A percentile compares a stretch with the other conserved stretches of the same genome.
phyloP scores from a whole-genome alignment of 2,329 filamentous ascomycete species.

The Niveomyces coronatus region DNA sequence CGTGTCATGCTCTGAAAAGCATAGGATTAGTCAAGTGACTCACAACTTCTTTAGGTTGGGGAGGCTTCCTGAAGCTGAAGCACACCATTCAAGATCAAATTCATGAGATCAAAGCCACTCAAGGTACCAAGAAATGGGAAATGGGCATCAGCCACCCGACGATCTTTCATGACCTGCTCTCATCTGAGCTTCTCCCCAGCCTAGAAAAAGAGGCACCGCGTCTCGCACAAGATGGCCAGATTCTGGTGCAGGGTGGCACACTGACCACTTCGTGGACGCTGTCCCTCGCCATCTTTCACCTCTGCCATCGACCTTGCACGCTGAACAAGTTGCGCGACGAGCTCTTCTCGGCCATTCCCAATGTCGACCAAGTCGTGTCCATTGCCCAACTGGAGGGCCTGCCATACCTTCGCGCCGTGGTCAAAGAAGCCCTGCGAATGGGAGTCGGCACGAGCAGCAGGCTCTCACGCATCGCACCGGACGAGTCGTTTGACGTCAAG shows the following conservation, averaged over 20 bases:
- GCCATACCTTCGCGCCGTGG: constrained; percentile 38
- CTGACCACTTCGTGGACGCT: constrained; percentile 30
- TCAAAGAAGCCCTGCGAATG: constrained; percentile 40
- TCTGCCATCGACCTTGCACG: constrained; percentile 21
- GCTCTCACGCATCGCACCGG: constrained; percentile 37
- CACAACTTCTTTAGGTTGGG: constrained; percentile 21
- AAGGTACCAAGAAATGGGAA: constrained; percentile 23
- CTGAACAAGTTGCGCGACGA: constrained; percentile 25
- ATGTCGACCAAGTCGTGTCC: constrained; percentile 18
- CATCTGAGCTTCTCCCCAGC: constrained; percentile 21
- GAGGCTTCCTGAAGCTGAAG: constrained; percentile 29
- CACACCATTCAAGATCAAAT: constrained; percentile 27
- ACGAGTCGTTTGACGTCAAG: constrained; percentile 21
- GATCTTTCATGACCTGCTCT: constrained; percentile 26
- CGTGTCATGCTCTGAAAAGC: constrained; percentile 6
- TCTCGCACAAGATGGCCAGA: constrained; percentile 29
- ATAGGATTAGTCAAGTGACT: constrained; percentile 11
- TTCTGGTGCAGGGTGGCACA: constrained; percentile 28
- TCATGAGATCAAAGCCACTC: constrained; percentile 23
- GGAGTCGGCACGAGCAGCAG: constrained; percentile 37
- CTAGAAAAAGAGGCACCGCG: constrained; percentile 24
- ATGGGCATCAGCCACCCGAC: constrained; percentile 25
- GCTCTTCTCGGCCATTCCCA: constrained; percentile 23
- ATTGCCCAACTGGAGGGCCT: constrained; percentile 23
- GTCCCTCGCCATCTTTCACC: constrained; percentile 25